Evolutionary conservation across 139 green algal species (phyloP).

Genomic region (Auxenochlorella pyrenoidosa): DNA sequence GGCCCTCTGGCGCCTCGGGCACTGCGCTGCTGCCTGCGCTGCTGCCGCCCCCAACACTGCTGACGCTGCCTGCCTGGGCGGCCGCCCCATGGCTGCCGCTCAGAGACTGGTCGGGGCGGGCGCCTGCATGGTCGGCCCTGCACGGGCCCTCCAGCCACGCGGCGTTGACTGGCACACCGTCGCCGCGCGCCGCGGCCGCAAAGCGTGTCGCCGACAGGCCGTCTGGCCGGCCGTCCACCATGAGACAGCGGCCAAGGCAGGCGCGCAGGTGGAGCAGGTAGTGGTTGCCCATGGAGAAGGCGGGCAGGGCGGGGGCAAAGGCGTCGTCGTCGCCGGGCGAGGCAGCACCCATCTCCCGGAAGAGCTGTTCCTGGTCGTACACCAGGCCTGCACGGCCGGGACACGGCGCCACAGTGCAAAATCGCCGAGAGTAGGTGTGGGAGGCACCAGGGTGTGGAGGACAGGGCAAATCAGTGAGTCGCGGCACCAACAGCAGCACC

Average conservation of each 20-base stretch:
- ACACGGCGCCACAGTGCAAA: background rate
- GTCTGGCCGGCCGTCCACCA: background rate
- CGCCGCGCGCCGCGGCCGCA: background rate
- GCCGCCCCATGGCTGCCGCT: background rate
- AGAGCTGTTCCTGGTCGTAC: background rate
- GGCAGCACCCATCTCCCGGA: background rate
- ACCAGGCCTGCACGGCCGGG: background rate
- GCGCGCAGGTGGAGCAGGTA: constrained; percentile 15
- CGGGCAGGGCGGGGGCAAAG: background rate
- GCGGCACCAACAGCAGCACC: background rate
- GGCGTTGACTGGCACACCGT: background rate
- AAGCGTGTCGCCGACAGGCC: constrained; percentile 18
- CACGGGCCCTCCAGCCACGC: background rate
- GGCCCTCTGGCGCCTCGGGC: too few species aligned
- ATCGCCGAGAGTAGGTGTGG: background rate
- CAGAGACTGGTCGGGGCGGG: background rate
- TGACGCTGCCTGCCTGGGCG: background rate
- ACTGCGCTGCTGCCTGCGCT: too few species aligned
- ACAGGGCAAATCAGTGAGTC: background rate
- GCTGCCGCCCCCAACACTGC: background rate
- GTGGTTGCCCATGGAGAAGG: background rate
- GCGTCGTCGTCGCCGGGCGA: background rate
- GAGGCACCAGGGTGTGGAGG: background rate
- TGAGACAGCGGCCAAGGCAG: background rate
- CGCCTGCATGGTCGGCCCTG: background rate